These are phyloP conservation scores for Diaporthe capsici DNA, from an alignment of 2,329 filamentous ascomycete genomes.

Conservation along the genomic window DNA sequence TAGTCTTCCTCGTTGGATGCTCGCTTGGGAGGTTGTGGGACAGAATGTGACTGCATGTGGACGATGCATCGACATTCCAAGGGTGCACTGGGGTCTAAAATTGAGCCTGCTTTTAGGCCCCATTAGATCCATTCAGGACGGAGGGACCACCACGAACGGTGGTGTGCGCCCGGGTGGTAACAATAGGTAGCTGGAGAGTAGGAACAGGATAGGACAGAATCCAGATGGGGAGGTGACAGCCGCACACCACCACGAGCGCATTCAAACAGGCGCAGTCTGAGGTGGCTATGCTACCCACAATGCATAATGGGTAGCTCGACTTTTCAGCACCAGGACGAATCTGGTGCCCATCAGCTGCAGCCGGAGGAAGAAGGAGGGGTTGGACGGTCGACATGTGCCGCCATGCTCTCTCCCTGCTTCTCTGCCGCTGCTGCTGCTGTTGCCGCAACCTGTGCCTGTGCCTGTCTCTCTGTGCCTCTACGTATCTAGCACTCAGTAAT, in stretches of 20 bases:
- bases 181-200: not conserved
- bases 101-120: slow-evolving; percentile 20
- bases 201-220: not conserved
- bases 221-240: slow-evolving; percentile 23
- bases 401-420: not conserved
- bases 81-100: slow-evolving; percentile 6
- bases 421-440: not conserved
- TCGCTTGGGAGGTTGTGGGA: not conserved
- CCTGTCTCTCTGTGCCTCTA: not conserved
- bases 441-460: not conserved
- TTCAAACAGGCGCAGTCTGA: slow-evolving; percentile 28
- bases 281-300: slow-evolving; percentile 29
- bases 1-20: not conserved
- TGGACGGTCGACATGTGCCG: not conserved
- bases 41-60: not conserved
- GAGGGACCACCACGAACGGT: not conserved
- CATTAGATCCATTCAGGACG: not conserved
- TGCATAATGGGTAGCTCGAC: slow-evolving; percentile 4
- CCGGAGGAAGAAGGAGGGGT: not conserved
- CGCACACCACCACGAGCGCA: slow-evolving; percentile 29
- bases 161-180: not conserved
- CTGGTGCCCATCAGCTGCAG: slow-evolving; percentile 7
- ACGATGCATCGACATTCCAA: not conserved
- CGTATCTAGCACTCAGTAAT: not conserved
- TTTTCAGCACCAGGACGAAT: slow-evolving; percentile 6